Percentiles rank a stretch among this genome's conserved stretches.
Conservation (phyloP, 2,329 filamentous ascomycete genomes). For the Aspergillus costaricaensis region DNA sequence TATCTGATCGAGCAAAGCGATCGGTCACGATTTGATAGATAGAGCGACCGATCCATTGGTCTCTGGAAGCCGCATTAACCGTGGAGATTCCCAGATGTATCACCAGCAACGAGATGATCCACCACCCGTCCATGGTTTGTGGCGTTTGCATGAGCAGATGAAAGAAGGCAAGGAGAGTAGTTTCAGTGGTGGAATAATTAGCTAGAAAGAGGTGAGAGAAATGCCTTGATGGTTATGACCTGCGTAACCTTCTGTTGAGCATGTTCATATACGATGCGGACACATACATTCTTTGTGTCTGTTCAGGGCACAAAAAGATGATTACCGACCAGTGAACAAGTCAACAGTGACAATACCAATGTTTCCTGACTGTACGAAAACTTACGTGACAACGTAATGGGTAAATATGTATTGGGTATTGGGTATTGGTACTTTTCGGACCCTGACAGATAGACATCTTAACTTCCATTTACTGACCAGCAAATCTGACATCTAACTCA, state of each 20-base stretch:
- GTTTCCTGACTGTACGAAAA: no score
- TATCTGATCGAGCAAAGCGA: constrained; percentile 44
- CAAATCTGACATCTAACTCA: no score
- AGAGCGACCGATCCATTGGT: constrained; percentile 41
- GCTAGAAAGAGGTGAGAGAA: background rate
- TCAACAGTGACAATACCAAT: no score
- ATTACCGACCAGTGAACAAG: no score
- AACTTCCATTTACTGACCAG: no score
- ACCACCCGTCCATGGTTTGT: constrained; percentile 1
- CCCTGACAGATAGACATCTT: no score
- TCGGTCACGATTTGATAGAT: constrained; percentile 49
- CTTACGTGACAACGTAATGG: no score
- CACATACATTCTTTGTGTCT: background rate
- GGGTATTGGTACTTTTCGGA: no score
- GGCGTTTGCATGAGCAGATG: background rate
- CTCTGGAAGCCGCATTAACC: constrained; percentile 5
- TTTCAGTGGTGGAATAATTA: background rate
- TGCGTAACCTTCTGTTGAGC: background rate
- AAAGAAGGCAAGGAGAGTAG: background rate
- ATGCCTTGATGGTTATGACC: background rate
- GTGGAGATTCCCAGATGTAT: background rate
- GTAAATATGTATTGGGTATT: no score
- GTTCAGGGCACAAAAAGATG: no score
- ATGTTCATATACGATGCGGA: background rate
- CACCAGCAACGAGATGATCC: background rate